Evolutionary conservation across 108 stramenopile genomes (phyloP).

Genomic region (Seminavis robusta): DNA sequence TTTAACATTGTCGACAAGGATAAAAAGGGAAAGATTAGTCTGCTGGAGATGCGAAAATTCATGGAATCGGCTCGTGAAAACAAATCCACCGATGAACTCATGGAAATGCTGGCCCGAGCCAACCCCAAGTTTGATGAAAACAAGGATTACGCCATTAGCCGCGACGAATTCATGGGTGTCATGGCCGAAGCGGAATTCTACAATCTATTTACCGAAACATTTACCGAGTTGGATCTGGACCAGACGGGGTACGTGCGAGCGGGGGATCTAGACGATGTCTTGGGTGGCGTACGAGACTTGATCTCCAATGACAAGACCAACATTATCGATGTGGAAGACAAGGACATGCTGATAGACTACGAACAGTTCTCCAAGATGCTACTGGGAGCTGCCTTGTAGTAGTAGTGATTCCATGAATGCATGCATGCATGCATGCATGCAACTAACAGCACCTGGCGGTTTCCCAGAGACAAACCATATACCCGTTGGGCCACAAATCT

Average conservation of each 20-base stretch:
- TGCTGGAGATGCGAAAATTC: constrained; percentile 46
- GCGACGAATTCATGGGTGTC: constrained; percentile 66
- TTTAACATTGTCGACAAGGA: constrained; percentile 55
- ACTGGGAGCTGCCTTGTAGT: constrained; percentile 43
- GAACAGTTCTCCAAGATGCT: constrained; percentile 71
- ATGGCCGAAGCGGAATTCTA: constrained; percentile 81
- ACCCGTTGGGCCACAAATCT: too few species aligned
- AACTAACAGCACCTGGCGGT: too few species aligned
- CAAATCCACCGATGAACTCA: constrained; percentile 40
- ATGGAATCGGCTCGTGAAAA: constrained; percentile 53
- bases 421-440: too few species aligned
- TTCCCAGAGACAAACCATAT: too few species aligned
- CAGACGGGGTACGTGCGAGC: constrained; percentile 62
- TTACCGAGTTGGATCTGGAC: constrained; percentile 51
- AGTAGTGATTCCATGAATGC: too few species aligned
- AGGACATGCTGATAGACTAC: constrained; percentile 71
- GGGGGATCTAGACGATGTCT: constrained; percentile 54
- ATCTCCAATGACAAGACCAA: constrained; percentile 63
- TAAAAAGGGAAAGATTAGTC: constrained; percentile 37
- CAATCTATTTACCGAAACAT: constrained; percentile 68
- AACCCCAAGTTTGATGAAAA: constrained; percentile 17
- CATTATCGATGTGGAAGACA: constrained; percentile 63
- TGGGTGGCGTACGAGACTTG: constrained; percentile 61
- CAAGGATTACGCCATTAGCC: constrained; percentile 38
- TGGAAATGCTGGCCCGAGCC: constrained; percentile 59